Evolutionary conservation across 306 rosid genomes (phyloP), one percentile per base, ranked within the genome.

Genomic region (Nissolia schottii): DNA sequence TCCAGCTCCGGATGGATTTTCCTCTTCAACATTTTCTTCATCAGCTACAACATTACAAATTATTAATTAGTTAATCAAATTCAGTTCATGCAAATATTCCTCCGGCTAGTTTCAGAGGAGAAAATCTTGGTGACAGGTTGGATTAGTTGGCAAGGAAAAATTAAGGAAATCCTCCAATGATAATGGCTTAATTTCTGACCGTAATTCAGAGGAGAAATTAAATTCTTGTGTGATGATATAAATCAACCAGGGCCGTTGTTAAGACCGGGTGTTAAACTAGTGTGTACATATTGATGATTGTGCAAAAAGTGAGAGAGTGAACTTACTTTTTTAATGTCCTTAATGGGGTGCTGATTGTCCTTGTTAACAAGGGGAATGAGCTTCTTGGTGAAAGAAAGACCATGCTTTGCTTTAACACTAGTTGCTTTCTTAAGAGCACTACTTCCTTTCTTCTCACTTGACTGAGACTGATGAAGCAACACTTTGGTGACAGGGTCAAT

Each of bases 311-410:
- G 31, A 22, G 16, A 41, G 29, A 7, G n/a, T 20, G 35, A 76
- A 85, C 99, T 95, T 83, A 95, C 99, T 82, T 86, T 83, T 78
- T 88, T 89, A 8, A 95, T 76, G 23, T 89, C 91, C 79, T 89
- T 89, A 19, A 95, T 86, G 29, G 99, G 93, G 45, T 67, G 85
- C 15, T 91, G 76, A 31, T 91, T 90, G 56, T 90, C 91, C 83
- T 89, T n/a, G n/a, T n/a, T 93, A 64, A 86, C 89, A 20, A 73
- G 89, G 28, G 96, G 96, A 84, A 95, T 81, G 72, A 95, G 67
- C 80, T 91, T 95, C 92, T 91, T 95, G 73, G 97, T 83, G 77
- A 95, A 91, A 60, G 90, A 87, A 20, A 91, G 83, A 41, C 92
- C 81, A 61, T 80, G 81, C 85, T 83, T 95, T 75, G 81, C 71